phyloP scores from a whole-genome alignment of 306 rosid species.

The Rosa rugosa region DNA sequence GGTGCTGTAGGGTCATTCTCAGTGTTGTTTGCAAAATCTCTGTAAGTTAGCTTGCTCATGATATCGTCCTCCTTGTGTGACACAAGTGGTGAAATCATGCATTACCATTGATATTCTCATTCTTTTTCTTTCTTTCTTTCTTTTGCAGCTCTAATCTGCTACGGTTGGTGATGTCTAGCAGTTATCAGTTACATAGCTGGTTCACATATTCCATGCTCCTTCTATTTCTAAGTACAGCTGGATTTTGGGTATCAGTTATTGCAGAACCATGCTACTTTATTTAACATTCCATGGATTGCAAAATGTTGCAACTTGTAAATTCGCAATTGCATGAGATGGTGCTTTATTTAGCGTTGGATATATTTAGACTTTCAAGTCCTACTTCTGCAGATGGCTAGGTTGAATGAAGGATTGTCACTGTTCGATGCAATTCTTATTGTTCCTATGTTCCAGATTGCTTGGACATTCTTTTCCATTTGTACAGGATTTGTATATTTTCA shows the following conservation, averaged over 20 bases:
- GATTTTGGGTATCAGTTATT: constrained; percentile 82
- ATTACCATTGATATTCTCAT: constrained; percentile 26
- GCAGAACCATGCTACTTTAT: constrained; percentile 15
- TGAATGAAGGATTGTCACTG: constrained; percentile 93
- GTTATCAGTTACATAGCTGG: constrained; percentile 92
- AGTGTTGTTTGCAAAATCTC: constrained; percentile 96
- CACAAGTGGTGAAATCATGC: constrained; percentile 10
- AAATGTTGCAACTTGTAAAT: constrained; percentile 4
- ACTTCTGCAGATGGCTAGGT: constrained; percentile 91
- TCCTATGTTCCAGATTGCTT: constrained; percentile 97
- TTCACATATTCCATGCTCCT: constrained; percentile 93
- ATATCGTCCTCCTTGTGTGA: constrained; percentile 20
- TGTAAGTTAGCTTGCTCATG: constrained; percentile 59
- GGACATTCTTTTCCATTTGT: constrained; percentile 98
- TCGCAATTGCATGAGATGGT: neutral
- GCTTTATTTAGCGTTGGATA: neutral
- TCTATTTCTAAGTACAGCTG: constrained; percentile 94
- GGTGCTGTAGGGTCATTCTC: constrained; percentile 99
- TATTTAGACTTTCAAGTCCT: constrained; percentile 17
- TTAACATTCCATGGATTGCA: constrained; percentile 7
- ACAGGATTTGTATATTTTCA: constrained; percentile 95
- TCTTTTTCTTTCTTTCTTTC: neutral
- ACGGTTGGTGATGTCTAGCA: constrained; percentile 82
- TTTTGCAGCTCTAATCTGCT: constrained; percentile 80
- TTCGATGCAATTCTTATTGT: constrained; percentile 98